Evolutionary conservation across 1,284 basidiomycete genomes (phyloP).

Genomic region (Boletus smithii): DNA sequence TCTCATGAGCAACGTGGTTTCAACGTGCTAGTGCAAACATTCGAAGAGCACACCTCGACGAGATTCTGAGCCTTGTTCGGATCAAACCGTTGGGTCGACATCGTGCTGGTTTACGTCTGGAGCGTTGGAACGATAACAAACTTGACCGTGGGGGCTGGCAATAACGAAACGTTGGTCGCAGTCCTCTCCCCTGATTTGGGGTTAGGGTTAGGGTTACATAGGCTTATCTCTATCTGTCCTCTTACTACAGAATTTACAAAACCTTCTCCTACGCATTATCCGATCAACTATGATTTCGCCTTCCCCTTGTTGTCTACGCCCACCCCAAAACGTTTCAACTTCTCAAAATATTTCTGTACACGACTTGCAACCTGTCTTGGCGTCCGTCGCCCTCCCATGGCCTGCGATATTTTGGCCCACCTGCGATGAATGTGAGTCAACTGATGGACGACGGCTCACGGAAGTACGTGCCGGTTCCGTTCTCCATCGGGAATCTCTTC

Average conservation of each 20-base stretch:
- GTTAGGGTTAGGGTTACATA: constrained; percentile 29
- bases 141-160: constrained; percentile 23
- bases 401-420: constrained; percentile 75
- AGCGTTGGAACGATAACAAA: constrained; percentile 3
- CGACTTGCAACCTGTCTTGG: constrained; percentile 80
- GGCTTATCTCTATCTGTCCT: neutral
- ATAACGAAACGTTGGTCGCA: constrained; percentile 26
- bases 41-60: constrained; percentile 59
- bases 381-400: constrained; percentile 71
- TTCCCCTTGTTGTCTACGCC: constrained; percentile 39
- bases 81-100: constrained; percentile 59
- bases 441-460: constrained; percentile 2
- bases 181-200: constrained; percentile 8
- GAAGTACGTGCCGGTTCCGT: constrained; percentile 55
- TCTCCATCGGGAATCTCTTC: constrained; percentile 75
- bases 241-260: neutral
- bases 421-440: constrained; percentile 35
- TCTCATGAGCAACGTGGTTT: constrained; percentile 25
- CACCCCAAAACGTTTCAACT: constrained; percentile 69
- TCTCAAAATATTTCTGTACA: constrained; percentile 82
- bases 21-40: constrained; percentile 9
- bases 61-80: constrained; percentile 86
- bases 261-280: neutral
- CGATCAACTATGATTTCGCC: constrained; percentile 20
- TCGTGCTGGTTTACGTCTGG: constrained; percentile 26